Base-by-base conservation (phyloP, 2,329 filamentous ascomycete genomes). In the Aureobasidium sp. region DNA sequence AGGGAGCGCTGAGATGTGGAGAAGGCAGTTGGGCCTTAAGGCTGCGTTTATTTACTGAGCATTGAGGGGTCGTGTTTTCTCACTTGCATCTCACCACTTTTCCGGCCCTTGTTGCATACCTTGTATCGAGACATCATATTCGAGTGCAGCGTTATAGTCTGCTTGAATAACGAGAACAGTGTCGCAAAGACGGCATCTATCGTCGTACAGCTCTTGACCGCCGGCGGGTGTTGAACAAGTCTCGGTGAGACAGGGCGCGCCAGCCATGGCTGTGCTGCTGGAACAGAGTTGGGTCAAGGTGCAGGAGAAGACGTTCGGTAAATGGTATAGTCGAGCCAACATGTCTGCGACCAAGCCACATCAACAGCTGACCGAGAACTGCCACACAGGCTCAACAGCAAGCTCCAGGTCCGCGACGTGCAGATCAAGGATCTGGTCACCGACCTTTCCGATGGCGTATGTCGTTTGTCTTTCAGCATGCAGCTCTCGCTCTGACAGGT, bases 281-380 rank as follows among this genome's bases (percentile, higher is more conserved):
- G 79, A 84, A 70, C 78, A 81, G 73, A 77, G 79, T 71, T 83
- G 80, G 79, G 75, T 83, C 63, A 80, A 78, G 66, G 90, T 95
- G 72, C 91, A 97, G 76, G 86, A 97, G 71, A 98, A 97, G 80
- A 98, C 93, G 24, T 98, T 98, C 72, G 95, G 90, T 56, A 98
- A 97, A 88, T 98, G 93, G 86, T 88, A 65, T 63, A 4, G 4
- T 12, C 21, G 10, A 30, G 11, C 12, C 24, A 32, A 8, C 12
- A 21, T 4, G 3, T 12, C 10, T 17, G 17, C 16, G 19, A 24
- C 22, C 19, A 16, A 22, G 4, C 8, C 21, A 16, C 11, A 17
- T 39, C 17, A 1, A 16, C 6, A 21, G 30, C 41, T 52, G 37
- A 44, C 44, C 6, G 25, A 27, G 8, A 41, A 11, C 24, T 12